phyloP scores from a whole-genome alignment of 345 rosid species.

The Erodium maritimum region DNA sequence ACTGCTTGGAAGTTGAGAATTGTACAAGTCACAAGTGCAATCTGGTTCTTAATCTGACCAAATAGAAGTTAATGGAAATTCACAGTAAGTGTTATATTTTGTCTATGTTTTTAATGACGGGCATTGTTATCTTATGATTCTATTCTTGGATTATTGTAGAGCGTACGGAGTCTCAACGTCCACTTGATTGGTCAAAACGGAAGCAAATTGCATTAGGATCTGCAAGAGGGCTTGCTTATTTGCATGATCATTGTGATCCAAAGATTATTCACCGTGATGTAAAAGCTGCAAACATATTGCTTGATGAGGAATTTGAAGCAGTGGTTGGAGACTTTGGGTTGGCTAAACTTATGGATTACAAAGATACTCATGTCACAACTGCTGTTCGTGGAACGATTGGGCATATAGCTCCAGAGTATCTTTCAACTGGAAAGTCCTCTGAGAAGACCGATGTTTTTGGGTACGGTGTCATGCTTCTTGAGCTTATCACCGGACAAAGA shows the following conservation, averaged over 20 bases:
- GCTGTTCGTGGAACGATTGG: conserved; percentile 98
- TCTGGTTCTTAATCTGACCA: too few species aligned
- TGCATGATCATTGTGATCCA: conserved; percentile 90
- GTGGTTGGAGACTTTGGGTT: conserved; percentile 95
- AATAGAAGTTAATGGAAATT: background rate
- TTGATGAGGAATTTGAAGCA: conserved; percentile 91
- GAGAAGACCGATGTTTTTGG: conserved; percentile 99
- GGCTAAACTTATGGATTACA: conserved; percentile 86
- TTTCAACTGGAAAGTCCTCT: conserved; percentile 78
- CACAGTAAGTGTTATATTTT: too few species aligned
- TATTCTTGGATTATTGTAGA: conserved; percentile 25
- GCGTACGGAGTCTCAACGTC: conserved; percentile 32
- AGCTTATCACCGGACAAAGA: conserved; percentile 86
- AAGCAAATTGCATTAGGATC: conserved; percentile 70
- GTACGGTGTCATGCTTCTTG: conserved; percentile 97
- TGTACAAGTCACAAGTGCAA: too few species aligned
- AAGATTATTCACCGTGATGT: conserved; percentile 95
- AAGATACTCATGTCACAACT: conserved; percentile 87
- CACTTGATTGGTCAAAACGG: conserved; percentile 64
- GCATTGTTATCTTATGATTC: conserved; percentile 3
- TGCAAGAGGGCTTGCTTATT: conserved; percentile 84
- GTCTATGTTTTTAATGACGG: too few species aligned
- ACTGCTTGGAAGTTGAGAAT: too few species aligned
- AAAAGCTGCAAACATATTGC: conserved; percentile 86
- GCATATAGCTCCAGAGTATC: conserved; percentile 92